Base-by-base conservation (phyloP, 805 yeast species). In the Limtongia smithiae region DNA sequence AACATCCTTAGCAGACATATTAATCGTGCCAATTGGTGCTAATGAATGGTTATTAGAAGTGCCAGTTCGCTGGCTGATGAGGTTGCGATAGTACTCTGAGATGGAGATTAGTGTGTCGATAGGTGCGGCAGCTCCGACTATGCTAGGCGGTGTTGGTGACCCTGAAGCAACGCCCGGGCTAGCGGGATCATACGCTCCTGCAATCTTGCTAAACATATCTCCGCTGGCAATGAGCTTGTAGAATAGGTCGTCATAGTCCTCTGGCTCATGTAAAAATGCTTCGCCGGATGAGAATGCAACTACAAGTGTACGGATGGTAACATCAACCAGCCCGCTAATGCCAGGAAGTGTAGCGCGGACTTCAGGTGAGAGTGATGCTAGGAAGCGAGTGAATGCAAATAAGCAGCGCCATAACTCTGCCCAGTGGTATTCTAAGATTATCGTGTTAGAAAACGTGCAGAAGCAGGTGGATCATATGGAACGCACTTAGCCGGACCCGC, bases 331-430 rank as follows among this genome's bases (percentile, higher is more conserved):
- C 3, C 48, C 55, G 27, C 51, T 49, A 3, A 57, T 41, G 18
- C 51, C 54, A 1, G 41, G 60, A 49, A 37, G 22, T 38, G 15
- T 25, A 9, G 6, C 15, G 14, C 11, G 32, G 22, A 27, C 34
- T 27, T 30, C 37, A 28, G 14, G 36, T n/a, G 24, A 46, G 18
- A 37, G 40, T 42, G 8, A 30, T 28, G 54, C 45, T 22, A 64
- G 36, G 39, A 63, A 64, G 40, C 61, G 59, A 8, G 65, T 41
- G 6, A 69, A 38, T 11, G 65, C 57, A 18, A 65, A 45, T 14
- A 68, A 37, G 2, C 71, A 60, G 40, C 55, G 59, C 71, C 72
- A 70, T 31, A 71, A 56, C 41, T 68, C 71, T 8, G 60, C 47
- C 75, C 75, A 71, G 51, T 66, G 64, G 48, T 70, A 71, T 33